A percentile compares a stretch with the other conserved stretches of the same genome.
These are phyloP conservation scores for Lasiodiplodia gonubiensis DNA, from an alignment of 2,329 filamentous ascomycete species.

Conservation along the genomic window DNA sequence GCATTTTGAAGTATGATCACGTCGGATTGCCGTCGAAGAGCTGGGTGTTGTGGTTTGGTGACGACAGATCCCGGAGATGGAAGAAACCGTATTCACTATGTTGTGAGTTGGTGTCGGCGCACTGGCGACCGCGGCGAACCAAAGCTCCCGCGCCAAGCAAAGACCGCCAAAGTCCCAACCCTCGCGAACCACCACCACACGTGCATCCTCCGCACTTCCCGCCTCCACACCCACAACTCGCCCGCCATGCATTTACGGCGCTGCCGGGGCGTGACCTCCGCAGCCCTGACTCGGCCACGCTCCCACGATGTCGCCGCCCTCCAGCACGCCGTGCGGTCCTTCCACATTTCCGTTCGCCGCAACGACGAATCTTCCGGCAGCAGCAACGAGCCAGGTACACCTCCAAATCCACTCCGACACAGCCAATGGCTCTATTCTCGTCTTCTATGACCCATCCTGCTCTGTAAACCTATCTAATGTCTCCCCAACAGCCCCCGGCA, in stretches of 20 bases:
- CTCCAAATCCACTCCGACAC: background rate
- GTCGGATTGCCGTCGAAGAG: background rate
- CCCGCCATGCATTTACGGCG: slow-evolving; percentile 25
- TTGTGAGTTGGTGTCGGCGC: background rate
- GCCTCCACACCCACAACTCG: background rate
- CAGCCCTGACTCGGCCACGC: slow-evolving; percentile 3
- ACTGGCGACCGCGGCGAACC: background rate
- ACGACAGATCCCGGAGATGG: background rate
- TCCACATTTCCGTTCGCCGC: slow-evolving; percentile 22
- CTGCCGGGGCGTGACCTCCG: slow-evolving; percentile 10
- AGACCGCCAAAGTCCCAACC: slow-evolving; percentile 19
- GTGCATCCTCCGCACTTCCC: background rate
- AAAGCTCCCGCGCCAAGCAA: slow-evolving; percentile 16
- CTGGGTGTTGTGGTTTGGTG: background rate
- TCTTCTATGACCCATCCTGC: background rate
- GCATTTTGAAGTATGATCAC: slow-evolving; percentile 54
- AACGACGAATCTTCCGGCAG: slow-evolving; percentile 15
- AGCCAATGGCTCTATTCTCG: slow-evolving; percentile 2
- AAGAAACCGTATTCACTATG: background rate
- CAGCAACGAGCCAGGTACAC: slow-evolving; percentile 2
- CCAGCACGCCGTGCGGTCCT: slow-evolving; percentile 12
- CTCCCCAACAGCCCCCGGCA: slow-evolving; percentile 1
- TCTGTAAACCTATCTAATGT: background rate
- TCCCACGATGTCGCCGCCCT: slow-evolving; percentile 8
- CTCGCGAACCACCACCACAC: slow-evolving; percentile 13